These are phyloP conservation scores for Melanogaster broomeanus DNA, from an alignment of 768 basidiomycete genomes.

Conservation along the genomic window DNA sequence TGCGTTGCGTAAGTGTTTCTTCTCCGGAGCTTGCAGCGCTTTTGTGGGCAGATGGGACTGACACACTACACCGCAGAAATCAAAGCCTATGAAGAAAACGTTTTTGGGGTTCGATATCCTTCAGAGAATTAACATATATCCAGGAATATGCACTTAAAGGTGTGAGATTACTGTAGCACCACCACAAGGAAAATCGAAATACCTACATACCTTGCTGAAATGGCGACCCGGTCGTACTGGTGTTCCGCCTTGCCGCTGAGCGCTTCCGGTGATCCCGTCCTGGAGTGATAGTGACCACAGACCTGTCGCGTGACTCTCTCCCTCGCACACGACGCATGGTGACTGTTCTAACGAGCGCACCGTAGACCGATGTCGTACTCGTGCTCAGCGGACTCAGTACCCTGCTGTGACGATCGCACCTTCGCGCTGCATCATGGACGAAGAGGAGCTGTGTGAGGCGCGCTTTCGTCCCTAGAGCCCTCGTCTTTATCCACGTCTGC, in stretches of 20 bases:
- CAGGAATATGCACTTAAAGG: too few relatives aligned
- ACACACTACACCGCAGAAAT: constrained; percentile 51
- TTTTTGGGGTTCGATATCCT: constrained; percentile 32
- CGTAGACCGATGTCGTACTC: constrained; percentile 29
- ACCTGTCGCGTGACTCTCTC: constrained; percentile 26
- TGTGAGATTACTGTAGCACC: too few relatives aligned
- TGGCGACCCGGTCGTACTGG: constrained; percentile 18
- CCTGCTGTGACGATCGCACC: constrained; percentile 4
- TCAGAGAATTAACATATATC: not conserved
- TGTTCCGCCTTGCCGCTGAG: constrained; percentile 29
- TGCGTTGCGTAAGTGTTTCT: constrained; percentile 55
- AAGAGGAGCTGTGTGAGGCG: constrained; percentile 31
- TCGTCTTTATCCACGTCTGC: constrained; percentile 16
- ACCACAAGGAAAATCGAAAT: too few relatives aligned
- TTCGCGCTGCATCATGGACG: constrained; percentile 19
- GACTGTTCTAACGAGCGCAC: constrained; percentile 23
- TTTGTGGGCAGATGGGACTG: not conserved
- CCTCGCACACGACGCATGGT: constrained; percentile 28
- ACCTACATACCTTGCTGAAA: too few relatives aligned
- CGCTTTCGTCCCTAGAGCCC: constrained; percentile 29
- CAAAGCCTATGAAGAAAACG: constrained; percentile 60
- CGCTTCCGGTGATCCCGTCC: constrained; percentile 28
- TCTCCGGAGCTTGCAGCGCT: not conserved
- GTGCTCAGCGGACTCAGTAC: constrained; percentile 32
- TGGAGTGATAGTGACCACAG: constrained; percentile 27